Conservation (phyloP, 2,329 filamentous ascomycete genomes). For the Rhinocladiella mackenziei region DNA sequence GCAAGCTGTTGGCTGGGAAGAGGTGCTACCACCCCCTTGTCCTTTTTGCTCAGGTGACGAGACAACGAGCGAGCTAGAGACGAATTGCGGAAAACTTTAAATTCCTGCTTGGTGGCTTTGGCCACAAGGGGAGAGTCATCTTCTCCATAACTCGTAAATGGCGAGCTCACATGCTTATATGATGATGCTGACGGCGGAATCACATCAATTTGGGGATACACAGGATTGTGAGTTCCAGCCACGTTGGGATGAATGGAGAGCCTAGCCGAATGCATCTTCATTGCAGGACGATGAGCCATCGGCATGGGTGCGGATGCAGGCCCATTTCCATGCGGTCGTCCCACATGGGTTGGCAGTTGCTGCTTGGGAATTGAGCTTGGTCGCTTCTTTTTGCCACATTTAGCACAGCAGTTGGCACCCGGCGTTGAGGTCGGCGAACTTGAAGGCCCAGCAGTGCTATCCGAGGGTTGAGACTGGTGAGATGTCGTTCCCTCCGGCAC, state of each 20-base stretch:
- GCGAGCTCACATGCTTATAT: constrained; percentile 13
- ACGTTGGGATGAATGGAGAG: constrained; percentile 18
- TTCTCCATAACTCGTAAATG: constrained; percentile 14
- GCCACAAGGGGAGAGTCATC: constrained; percentile 24
- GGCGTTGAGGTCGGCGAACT: constrained; percentile 14
- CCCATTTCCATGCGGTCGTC: constrained; percentile 4
- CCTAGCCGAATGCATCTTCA: constrained; percentile 13
- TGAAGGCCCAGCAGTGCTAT: constrained; percentile 19
- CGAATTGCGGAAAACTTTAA: constrained; percentile 22
- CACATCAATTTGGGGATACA: constrained; percentile 24
- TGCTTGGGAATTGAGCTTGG: constrained; percentile 3
- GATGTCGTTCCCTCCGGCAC: constrained; percentile 14
- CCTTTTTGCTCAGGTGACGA: constrained; percentile 24
- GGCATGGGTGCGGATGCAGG: constrained; percentile 12
- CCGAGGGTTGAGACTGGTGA: constrained; percentile 11
- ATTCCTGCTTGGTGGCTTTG: constrained; percentile 9
- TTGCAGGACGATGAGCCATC: constrained; percentile 14
- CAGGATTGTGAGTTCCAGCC: constrained; percentile 3
- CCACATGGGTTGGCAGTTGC: constrained; percentile 3
- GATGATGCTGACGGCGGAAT: constrained; percentile 22
- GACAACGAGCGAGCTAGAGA: constrained; percentile 28
- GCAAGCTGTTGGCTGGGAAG: constrained; percentile 27
- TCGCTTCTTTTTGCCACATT: constrained; percentile 22
- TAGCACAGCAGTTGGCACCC: constrained; percentile 11
- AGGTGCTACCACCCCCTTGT: constrained; percentile 16